A percentile compares a stretch with the other conserved stretches of the same genome.
phyloP scores from a whole-genome alignment of 345 rosid genomes.

The thale cress (Arabidopsis thaliana) region TAIR10.1 NC_003074.8:22198001-22198500 shows the following conservation, averaged over 20 bases:
- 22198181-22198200: slow-evolving; percentile 74
- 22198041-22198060: slow-evolving; percentile 28
- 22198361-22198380: slow-evolving; percentile 40
- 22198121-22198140: slow-evolving; percentile 25
- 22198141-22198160: slow-evolving; percentile 75
- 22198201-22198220: slow-evolving; percentile 75
- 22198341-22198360: slow-evolving; percentile 29
- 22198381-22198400: slow-evolving; percentile 71
- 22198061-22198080: slow-evolving; percentile 33
- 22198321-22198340: slow-evolving; percentile 2
- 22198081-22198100: slow-evolving; percentile 22
- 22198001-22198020: slow-evolving; percentile 16
- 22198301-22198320: slow-evolving; percentile 51
- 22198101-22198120: slow-evolving; percentile 11
- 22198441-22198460: slow-evolving; percentile 71
- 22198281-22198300: slow-evolving; percentile 71
- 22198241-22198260: slow-evolving; percentile 51
- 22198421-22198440: slow-evolving; percentile 66
- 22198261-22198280: slow-evolving; percentile 58
- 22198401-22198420: slow-evolving; percentile 67
- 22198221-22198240: slow-evolving; percentile 64
- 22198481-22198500: slow-evolving; percentile 47
- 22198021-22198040: slow-evolving; percentile 37
- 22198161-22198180: slow-evolving; percentile 78
- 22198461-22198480: slow-evolving; percentile 37